A percentile compares a stretch with the other conserved stretches of the same genome.
Conservation (phyloP, 208 protist species). For the Trypanosoma brucei region DNA sequence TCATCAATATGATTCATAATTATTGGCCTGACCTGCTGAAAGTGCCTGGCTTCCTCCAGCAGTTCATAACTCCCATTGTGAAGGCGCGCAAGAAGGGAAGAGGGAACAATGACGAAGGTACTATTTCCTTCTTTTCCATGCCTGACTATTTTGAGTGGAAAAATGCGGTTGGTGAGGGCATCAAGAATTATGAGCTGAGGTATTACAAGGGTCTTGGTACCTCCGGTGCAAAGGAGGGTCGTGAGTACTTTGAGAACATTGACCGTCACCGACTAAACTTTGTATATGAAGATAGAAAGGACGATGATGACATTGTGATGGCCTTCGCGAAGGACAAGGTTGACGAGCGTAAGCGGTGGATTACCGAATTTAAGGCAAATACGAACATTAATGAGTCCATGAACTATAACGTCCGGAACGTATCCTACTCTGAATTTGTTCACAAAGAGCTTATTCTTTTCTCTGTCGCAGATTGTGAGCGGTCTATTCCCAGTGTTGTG, state of each 20-base stretch:
- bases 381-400: constrained; percentile 78
- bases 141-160: constrained; percentile 98
- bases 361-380: constrained; percentile 89
- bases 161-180: constrained; percentile 49
- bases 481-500: constrained; percentile 92
- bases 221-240: constrained; percentile 94
- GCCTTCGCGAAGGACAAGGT: constrained; percentile 98
- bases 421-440: constrained; percentile 97
- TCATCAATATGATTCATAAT: constrained; percentile 99
- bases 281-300: constrained; percentile 59
- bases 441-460: constrained; percentile 99
- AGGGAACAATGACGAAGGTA: constrained; percentile 30
- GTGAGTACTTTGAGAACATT: constrained; percentile 99
- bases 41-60: constrained; percentile 95
- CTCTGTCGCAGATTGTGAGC: constrained; percentile 95
- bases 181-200: constrained; percentile 95
- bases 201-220: constrained; percentile 99
- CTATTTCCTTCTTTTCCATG: constrained; percentile 98
- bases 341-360: constrained; percentile 99
- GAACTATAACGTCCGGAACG: constrained; percentile 87
- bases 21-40: constrained; percentile 99
- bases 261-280: constrained; percentile 97
- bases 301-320: constrained; percentile 96
- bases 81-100: constrained; percentile 93
- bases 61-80: constrained; percentile 99